A percentile compares a stretch with the other conserved stretches of the same genome.
Evolutionary conservation across 805 yeast genomes (phyloP).

Genomic region (Maudiozyma bulderi): DNA sequence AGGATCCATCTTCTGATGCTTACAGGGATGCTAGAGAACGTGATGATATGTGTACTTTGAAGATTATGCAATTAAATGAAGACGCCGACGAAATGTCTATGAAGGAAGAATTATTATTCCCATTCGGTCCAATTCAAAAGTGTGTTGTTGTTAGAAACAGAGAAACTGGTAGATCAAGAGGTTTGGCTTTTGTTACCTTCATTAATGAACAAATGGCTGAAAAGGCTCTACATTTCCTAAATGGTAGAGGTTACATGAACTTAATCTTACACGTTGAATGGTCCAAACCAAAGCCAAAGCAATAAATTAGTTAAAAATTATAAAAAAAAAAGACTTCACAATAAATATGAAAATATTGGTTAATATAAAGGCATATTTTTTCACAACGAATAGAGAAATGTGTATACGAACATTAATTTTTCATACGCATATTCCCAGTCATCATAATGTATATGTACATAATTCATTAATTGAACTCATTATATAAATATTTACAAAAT

Average conservation of each 20-base stretch:
- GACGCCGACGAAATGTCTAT: constrained; percentile 74
- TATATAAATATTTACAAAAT: background rate
- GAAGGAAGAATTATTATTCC: constrained; percentile 58
- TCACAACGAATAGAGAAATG: too few species aligned
- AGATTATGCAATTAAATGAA: constrained; percentile 84
- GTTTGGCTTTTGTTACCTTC: constrained; percentile 89
- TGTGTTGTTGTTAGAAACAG: constrained; percentile 80
- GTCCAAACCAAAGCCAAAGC: constrained; percentile 37
- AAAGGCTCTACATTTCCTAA: constrained; percentile 60
- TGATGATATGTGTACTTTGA: constrained; percentile 80
- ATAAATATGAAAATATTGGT: background rate
- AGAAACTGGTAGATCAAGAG: constrained; percentile 90
- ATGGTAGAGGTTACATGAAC: constrained; percentile 89
- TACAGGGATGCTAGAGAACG: constrained; percentile 45
- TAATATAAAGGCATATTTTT: background rate
- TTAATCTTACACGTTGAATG: constrained; percentile 64
- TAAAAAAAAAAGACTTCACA: background rate
- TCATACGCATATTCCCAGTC: background rate
- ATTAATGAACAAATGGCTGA: constrained; percentile 61
- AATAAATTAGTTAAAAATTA: background rate
- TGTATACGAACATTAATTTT: too few species aligned
- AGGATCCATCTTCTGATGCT: constrained; percentile 34
- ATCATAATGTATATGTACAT: constrained; percentile 2
- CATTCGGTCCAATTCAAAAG: constrained; percentile 61
- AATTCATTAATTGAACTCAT: background rate